Evolutionary conservation across 192 early-diverging fungal genomes (phyloP).

Genomic region (Umbelopsis sp.): DNA sequence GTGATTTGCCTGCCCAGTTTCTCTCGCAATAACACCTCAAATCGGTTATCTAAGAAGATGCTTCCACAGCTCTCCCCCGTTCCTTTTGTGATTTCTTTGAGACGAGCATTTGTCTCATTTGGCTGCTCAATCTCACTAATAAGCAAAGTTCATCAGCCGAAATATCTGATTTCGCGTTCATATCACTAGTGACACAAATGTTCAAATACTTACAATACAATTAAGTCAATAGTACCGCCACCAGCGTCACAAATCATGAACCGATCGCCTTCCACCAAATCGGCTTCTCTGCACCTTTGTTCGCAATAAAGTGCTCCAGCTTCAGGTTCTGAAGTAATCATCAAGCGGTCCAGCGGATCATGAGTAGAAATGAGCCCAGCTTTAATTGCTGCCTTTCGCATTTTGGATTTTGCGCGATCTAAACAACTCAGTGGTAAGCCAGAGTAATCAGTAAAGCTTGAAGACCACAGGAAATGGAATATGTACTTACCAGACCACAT

Average conservation of each 20-base stretch:
- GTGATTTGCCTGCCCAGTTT: conserved; percentile 42
- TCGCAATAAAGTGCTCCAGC: conserved; percentile 52
- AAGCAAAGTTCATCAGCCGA: neutral
- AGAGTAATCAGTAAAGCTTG: neutral
- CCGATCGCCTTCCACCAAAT: conserved; percentile 39
- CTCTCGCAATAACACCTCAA: conserved; percentile 35
- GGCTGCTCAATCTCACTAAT: conserved; percentile 29
- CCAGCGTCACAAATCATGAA: conserved; percentile 56
- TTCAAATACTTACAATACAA: conserved; percentile 50
- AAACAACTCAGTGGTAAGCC: neutral
- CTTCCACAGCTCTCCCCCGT: conserved; percentile 50
- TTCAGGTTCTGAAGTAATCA: conserved; percentile 49
- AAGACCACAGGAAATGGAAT: neutral
- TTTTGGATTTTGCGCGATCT: conserved; percentile 43
- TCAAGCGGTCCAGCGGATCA: conserved; percentile 42
- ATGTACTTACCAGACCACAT: conserved; percentile 47
- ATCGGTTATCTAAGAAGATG: conserved; percentile 46
- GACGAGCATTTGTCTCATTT: conserved; percentile 23
- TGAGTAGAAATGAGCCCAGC: conserved; percentile 37
- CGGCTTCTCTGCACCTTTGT: conserved; percentile 44
- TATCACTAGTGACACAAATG: no score
- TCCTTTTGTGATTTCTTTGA: conserved; percentile 51
- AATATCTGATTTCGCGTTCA: neutral
- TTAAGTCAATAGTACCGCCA: conserved; percentile 56
- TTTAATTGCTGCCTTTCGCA: conserved; percentile 45